A percentile compares a stretch with the other conserved stretches of the same genome.
Evolutionary conservation across 2,329 filamentous ascomycete species (phyloP).

Genomic region (Pyrenophora seminiperda): DNA sequence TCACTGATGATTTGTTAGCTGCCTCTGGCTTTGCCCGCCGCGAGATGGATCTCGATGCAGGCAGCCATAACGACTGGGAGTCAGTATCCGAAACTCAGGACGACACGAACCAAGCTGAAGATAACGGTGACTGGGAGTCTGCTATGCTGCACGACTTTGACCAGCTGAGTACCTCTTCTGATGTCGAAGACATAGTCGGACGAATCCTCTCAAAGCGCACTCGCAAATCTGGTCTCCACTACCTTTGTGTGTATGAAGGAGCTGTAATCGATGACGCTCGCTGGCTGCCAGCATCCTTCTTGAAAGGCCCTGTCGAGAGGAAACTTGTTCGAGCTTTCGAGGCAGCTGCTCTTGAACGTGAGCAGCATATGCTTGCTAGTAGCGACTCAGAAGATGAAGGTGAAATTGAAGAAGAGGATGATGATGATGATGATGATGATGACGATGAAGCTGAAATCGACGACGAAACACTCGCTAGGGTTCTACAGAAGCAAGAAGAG

Average conservation of each 20-base stretch:
- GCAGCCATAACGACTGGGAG: conserved; percentile 43
- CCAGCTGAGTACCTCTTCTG: conserved; percentile 57
- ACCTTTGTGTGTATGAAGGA: conserved; percentile 57
- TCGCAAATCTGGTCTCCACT: conserved; percentile 54
- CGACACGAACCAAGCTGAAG: conserved; percentile 16
- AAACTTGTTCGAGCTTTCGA: conserved; percentile 39
- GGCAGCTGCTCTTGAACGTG: conserved; percentile 21
- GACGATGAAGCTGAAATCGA: conserved; percentile 42
- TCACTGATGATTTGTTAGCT: conserved; percentile 35
- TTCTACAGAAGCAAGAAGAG: conserved; percentile 67
- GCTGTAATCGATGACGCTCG: conserved; percentile 54
- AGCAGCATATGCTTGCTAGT: conserved; percentile 25
- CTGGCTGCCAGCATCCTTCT: conserved; percentile 51
- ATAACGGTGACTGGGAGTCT: conserved; percentile 49
- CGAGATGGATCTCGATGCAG: conserved; percentile 40
- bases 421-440: conserved; percentile 61
- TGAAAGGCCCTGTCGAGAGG: conserved; percentile 32
- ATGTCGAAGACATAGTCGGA: conserved; percentile 50
- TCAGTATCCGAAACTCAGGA: conserved; percentile 21
- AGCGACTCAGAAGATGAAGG: conserved; percentile 21
- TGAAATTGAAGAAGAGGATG: conserved; percentile 31
- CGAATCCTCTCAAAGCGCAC: conserved; percentile 54
- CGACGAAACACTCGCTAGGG: conserved; percentile 58
- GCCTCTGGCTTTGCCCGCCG: conserved; percentile 38
- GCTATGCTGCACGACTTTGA: conserved; percentile 56